Percentiles rank a stretch among this genome's conserved stretches.
Evolutionary conservation across 306 rosid genomes (phyloP).

Genomic region (Vigna trinervia): DNA sequence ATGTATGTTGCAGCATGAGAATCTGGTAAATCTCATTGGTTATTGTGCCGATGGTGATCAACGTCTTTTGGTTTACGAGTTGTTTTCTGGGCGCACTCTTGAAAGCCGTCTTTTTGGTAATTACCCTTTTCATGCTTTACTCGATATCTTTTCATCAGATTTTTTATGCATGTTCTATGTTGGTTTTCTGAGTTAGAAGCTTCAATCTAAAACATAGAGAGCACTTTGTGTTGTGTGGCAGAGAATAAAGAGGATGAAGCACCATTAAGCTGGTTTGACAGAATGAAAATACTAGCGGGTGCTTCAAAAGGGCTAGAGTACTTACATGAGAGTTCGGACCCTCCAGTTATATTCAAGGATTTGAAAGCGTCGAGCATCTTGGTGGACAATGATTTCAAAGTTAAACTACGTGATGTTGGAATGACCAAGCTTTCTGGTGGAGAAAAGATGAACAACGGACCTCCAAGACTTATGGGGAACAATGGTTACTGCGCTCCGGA

Average conservation of each 20-base stretch:
- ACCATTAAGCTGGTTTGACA: slow-evolving; percentile 70
- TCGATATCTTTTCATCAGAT: not conserved
- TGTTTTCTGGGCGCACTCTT: slow-evolving; percentile 56
- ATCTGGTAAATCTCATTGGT: slow-evolving; percentile 79
- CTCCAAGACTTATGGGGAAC: slow-evolving; percentile 83
- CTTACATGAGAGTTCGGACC: slow-evolving; percentile 74
- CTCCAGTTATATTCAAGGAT: slow-evolving; percentile 73
- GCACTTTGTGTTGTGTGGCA: slow-evolving; percentile 37
- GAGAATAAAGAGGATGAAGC: slow-evolving; percentile 45
- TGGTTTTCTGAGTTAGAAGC: not conserved
- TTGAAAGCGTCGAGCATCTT: slow-evolving; percentile 70
- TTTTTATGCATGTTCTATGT: not conserved
- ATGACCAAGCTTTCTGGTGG: slow-evolving; percentile 54
- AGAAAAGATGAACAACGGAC: slow-evolving; percentile 56
- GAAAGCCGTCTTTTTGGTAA: slow-evolving; percentile 75
- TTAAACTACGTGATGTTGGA: slow-evolving; percentile 75
- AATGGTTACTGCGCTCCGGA: slow-evolving; percentile 93
- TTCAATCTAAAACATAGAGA: not conserved
- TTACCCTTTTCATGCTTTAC: not conserved
- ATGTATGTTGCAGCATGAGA: slow-evolving; percentile 68
- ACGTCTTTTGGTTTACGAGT: slow-evolving; percentile 86
- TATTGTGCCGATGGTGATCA: slow-evolving; percentile 98
- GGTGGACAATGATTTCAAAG: slow-evolving; percentile 55
- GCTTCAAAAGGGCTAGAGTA: slow-evolving; percentile 79
- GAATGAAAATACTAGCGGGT: slow-evolving; percentile 76